Conservation (phyloP, 2,329 filamentous ascomycete genomes). For the Ilyonectria mors-panacis region DNA sequence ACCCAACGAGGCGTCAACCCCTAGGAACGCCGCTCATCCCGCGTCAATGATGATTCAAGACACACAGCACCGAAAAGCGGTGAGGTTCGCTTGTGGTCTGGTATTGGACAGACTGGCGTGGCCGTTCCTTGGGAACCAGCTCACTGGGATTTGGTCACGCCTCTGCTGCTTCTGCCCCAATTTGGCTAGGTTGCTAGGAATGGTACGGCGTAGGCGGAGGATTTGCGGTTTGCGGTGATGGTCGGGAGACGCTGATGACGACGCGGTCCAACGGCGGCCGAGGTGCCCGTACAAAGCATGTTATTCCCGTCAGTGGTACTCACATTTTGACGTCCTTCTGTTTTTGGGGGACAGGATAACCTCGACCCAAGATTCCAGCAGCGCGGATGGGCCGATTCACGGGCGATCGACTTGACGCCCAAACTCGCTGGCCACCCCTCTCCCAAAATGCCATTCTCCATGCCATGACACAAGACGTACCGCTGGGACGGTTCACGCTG, state of each 20-base stretch:
- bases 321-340: background rate
- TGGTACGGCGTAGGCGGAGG: conserved; percentile 12
- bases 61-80: conserved; percentile 26
- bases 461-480: conserved; percentile 43
- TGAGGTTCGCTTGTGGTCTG: conserved; percentile 21
- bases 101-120: conserved; percentile 27
- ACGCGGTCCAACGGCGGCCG: conserved; percentile 17
- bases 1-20: conserved; percentile 8
- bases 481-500: conserved; percentile 44
- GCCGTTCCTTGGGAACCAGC: conserved; percentile 34
- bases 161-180: background rate
- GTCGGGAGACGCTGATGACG: background rate
- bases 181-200: conserved; percentile 12
- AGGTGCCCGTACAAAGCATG: conserved; percentile 5
- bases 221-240: conserved; percentile 20
- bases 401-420: conserved; percentile 13
- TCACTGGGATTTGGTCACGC: conserved; percentile 35
- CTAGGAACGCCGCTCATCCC: conserved; percentile 5
- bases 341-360: conserved; percentile 10
- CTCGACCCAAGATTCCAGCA: conserved; percentile 20
- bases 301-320: conserved; percentile 19
- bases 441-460: conserved; percentile 20
- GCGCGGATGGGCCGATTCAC: conserved; percentile 23
- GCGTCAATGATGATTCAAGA: conserved; percentile 7
- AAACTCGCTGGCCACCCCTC: conserved; percentile 8